Evolutionary conservation across 495 filamentous ascomycete genomes (phyloP), one percentile per base, ranked within the genome.

Genomic region (Aspergillus funiculosus): DNA sequence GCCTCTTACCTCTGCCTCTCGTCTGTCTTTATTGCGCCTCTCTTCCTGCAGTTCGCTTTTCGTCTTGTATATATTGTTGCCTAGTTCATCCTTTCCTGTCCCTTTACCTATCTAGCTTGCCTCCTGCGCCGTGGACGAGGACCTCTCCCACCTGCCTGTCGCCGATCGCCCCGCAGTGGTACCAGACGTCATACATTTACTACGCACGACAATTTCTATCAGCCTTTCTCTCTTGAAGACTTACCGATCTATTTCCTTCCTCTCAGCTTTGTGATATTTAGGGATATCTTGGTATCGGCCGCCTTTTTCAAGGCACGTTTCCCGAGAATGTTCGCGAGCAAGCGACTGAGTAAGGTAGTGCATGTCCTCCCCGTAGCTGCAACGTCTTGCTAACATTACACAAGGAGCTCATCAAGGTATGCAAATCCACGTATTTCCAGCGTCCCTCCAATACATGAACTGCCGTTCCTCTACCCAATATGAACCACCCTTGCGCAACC

Each of bases 321-420:
- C 21, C 53, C n/a, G n/a, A 54, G 31, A 6, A 70, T 71, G 64
- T 77, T 77, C 39, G 71, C 72, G 3, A 56, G 45, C 17, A 74
- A 71, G 57, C 70, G 73, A 14, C 44, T 77, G 47, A 60, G 71
- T 60, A 77, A 75, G 61, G 73, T 74, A 58, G 30, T 47, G 28
- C 8, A 10, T 15, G 14, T 22, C 17, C 14, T 18, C 5, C 24
- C 32, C 11, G 6, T 21, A 24, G 11, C 31, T 26, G 13, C 36
- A 20, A 27, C 36, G 19, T 38, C 49, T 2, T 20, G 22, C 46
- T 48, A 22, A 35, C 10, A 43, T 36, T 8, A 37, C 15, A 38
- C 39, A 15, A 66, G 69, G 68, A 70, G 59, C 64, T 72, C 50
- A 32, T 60, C 6, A 72, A 73, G 66, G 66, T 72, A 64, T 38